These are phyloP conservation scores for Salix caprea DNA, from an alignment of 345 rosid species.

Conservation along the genomic window DNA sequence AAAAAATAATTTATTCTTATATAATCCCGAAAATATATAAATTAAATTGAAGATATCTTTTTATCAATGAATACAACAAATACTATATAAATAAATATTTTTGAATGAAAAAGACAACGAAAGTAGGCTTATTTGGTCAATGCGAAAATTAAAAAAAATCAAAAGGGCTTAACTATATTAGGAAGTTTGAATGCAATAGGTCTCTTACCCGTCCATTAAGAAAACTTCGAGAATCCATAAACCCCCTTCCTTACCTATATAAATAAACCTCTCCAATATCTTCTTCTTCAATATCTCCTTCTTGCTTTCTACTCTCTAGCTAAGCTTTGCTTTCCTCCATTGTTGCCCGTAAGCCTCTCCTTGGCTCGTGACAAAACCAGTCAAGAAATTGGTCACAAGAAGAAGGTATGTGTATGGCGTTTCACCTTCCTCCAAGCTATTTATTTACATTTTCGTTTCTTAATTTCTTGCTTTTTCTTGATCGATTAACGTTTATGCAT, in stretches of 20 bases:
- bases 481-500: background rate
- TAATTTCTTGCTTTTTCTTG: background rate
- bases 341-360: background rate
- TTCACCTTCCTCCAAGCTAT: background rate
- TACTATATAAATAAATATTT: background rate
- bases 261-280: constrained; percentile 3
- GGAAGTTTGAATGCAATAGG: constrained; percentile 11
- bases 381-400: background rate
- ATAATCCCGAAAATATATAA: no score
- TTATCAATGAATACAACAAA: no score
- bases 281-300: background rate
- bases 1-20: no score
- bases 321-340: background rate
- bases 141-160: background rate
- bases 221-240: constrained; percentile 17
- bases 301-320: background rate
- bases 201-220: background rate
- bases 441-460: background rate
- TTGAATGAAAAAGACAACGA: background rate
- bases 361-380: background rate
- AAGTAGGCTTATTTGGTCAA: background rate
- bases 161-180: background rate
- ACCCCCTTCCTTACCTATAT: background rate
- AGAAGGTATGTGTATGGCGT: background rate
- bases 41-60: no score